Base-by-base conservation (phyloP, 2,329 filamentous ascomycete species). In the Cladosporium phlei region DNA sequence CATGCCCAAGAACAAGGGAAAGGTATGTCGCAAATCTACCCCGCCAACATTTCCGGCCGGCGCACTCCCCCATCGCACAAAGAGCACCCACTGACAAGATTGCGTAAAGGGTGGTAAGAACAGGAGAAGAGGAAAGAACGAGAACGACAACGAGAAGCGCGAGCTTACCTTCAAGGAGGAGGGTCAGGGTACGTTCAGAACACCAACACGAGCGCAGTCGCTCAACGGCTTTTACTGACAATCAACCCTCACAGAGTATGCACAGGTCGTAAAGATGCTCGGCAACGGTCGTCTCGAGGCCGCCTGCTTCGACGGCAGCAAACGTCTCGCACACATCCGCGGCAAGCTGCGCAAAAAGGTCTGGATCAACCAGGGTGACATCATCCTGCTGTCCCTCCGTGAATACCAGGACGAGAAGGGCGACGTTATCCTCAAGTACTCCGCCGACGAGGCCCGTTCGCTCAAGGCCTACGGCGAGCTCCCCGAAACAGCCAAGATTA, bases 1-100 rank as follows among this genome's bases (percentile, higher is more conserved):
- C 53, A 96, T 96, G 90, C 90, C 90, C 66, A 96, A 96, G 88
- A 96, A 96, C 72, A 96, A 96, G 84, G 90, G 90, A 90, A 96
- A 95, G 77, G 89, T 95, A 77, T 67, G 79, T 64, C 42, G 29
- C 22, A 30, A 30, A 27, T 24, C 38, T 46, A 38, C 50, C 37
- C 46, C 46, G 35, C 27, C 47, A 28, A 30, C 30, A 43, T 38
- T 29, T 22, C 14, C 21, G 19, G 21, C 17, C 12, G 21, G 30
- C 42, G 48, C 14, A 1, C 52, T 39, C 65, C 68, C 56, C 66
- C 57, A 22, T 20, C n/a, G 17, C 33, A 33, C 38, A 42, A 46
- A 49, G 46, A 61, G 79, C 62, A 93, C 12, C 20, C 40, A 42
- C 49, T 52, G 45, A 52, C 38, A 12, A 19, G 16, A 14, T 21